Percentiles rank a stretch among this genome's conserved stretches.
Evolutionary conservation across 805 yeast species (phyloP).

Genomic region (Candida chauliodis): DNA sequence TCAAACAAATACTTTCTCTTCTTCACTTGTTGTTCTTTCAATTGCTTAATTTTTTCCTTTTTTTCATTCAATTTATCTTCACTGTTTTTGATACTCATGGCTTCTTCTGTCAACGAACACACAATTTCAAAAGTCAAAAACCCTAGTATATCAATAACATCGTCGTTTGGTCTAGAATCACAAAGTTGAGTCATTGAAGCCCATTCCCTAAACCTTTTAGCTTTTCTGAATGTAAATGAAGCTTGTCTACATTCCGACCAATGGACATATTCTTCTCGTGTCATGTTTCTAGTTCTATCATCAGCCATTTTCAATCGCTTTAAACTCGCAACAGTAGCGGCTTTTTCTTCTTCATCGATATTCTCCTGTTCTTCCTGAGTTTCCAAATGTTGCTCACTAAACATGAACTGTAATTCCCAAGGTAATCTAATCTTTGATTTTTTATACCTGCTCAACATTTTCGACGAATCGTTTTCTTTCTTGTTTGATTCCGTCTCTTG

Average conservation of each 20-base stretch:
- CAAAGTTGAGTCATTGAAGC: slow-evolving; percentile 80
- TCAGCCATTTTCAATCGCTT: slow-evolving; percentile 89
- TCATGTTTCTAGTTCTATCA: slow-evolving; percentile 89
- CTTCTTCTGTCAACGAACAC: slow-evolving; percentile 89
- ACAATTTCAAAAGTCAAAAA: slow-evolving; percentile 95
- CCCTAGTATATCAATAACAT: slow-evolving; percentile 92
- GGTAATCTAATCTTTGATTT: slow-evolving; percentile 82
- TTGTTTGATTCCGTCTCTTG: slow-evolving; percentile 25
- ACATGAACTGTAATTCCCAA: slow-evolving; percentile 95
- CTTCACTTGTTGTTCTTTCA: slow-evolving; percentile 24
- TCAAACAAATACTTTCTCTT: slow-evolving; percentile 65
- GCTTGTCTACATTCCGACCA: slow-evolving; percentile 99
- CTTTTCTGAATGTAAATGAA: slow-evolving; percentile 89
- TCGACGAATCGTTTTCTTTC: slow-evolving; percentile 34
- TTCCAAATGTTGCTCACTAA: slow-evolving; percentile 81
- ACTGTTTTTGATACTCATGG: slow-evolving; percentile 70
- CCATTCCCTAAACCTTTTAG: slow-evolving; percentile 96
- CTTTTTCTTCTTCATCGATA: slow-evolving; percentile 84
- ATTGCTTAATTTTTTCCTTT: slow-evolving; percentile 23
- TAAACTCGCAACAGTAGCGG: slow-evolving; percentile 83
- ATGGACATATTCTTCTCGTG: slow-evolving; percentile 95
- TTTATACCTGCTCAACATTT: slow-evolving; percentile 50
- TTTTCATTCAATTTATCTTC: slow-evolving; percentile 50
- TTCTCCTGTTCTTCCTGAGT: slow-evolving; percentile 56
- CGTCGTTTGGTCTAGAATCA: slow-evolving; percentile 91